phyloP scores from a whole-genome alignment of 768 basidiomycete genomes.

The Cystobasidium ongulense region DNA sequence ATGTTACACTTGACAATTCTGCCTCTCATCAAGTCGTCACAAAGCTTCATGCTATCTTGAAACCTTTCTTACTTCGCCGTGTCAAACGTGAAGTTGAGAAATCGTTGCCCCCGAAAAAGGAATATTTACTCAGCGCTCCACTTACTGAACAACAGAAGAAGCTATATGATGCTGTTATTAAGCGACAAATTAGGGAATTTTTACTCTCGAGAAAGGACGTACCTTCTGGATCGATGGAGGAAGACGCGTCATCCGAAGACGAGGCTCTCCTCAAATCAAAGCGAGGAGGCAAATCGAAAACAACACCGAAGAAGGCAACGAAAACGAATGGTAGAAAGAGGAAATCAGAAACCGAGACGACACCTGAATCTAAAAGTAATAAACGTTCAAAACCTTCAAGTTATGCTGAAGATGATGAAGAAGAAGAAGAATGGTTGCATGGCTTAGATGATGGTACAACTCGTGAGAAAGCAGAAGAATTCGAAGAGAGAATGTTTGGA shows the following conservation, averaged over 20 bases:
- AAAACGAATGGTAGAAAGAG: constrained; percentile 41
- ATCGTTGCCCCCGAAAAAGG: constrained; percentile 60
- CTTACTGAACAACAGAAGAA: constrained; percentile 73
- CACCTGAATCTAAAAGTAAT: constrained; percentile 38
- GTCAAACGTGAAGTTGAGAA: constrained; percentile 87
- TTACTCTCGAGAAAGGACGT: constrained; percentile 50
- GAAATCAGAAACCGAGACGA: constrained; percentile 40
- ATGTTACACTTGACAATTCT: not conserved
- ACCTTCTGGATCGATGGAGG: not conserved
- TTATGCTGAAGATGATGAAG: constrained; percentile 53
- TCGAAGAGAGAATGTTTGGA: constrained; percentile 15
- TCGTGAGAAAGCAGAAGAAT: constrained; percentile 1
- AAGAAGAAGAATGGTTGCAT: constrained; percentile 46
- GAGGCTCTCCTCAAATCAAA: not conserved
- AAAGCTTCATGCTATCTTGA: constrained; percentile 59
- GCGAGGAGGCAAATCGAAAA: not conserved
- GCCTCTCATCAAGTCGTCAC: constrained; percentile 32
- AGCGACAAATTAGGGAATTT: constrained; percentile 56
- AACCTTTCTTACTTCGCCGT: constrained; percentile 86
- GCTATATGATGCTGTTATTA: constrained; percentile 70
- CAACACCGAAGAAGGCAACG: constrained; percentile 32
- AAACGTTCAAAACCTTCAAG: constrained; percentile 44
- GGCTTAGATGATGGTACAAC: constrained; percentile 22
- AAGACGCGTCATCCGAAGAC: not conserved
- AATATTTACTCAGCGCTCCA: constrained; percentile 83